A percentile compares a stretch with the other conserved stretches of the same genome.
phyloP scores from a whole-genome alignment of 31 red algal species.

The Bonnemaisonia californica region DNA sequence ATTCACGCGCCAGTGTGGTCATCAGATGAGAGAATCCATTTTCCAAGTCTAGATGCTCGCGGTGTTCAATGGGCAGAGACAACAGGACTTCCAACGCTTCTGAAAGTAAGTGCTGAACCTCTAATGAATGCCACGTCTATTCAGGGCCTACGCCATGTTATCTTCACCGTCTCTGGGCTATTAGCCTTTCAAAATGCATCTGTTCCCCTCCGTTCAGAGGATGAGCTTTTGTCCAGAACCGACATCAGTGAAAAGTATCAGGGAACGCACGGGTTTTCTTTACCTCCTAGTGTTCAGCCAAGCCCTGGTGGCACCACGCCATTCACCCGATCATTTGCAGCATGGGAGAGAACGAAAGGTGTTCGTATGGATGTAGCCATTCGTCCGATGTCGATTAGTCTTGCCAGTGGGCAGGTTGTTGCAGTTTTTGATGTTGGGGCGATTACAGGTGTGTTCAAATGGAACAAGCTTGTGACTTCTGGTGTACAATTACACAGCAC shows the following conservation, averaged over 20 bases:
- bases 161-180: constrained; percentile 70
- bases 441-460: constrained; percentile 69
- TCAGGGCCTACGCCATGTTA: constrained; percentile 77
- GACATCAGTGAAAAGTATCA: neutral
- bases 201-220: neutral
- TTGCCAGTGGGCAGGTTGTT: constrained; percentile 68
- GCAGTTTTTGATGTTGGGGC: constrained; percentile 60
- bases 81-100: constrained; percentile 55
- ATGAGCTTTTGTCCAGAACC: constrained; percentile 2
- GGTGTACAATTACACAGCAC: constrained; percentile 65
- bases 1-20: constrained; percentile 49
- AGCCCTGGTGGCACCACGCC: constrained; percentile 42
- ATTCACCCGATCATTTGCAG: constrained; percentile 65
- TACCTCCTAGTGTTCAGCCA: neutral
- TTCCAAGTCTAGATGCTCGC: constrained; percentile 68
- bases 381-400: constrained; percentile 66
- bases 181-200: constrained; percentile 65
- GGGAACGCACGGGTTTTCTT: neutral
- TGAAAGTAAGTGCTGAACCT: constrained; percentile 72
- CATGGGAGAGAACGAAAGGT: constrained; percentile 82
- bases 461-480: constrained; percentile 69
- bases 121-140: constrained; percentile 57
- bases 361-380: constrained; percentile 76
- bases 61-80: constrained; percentile 77
- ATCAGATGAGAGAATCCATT: constrained; percentile 42